These are phyloP conservation scores for Echites panduratus DNA, from an alignment of 257 asterid genomes.

Conservation along the genomic window DNA sequence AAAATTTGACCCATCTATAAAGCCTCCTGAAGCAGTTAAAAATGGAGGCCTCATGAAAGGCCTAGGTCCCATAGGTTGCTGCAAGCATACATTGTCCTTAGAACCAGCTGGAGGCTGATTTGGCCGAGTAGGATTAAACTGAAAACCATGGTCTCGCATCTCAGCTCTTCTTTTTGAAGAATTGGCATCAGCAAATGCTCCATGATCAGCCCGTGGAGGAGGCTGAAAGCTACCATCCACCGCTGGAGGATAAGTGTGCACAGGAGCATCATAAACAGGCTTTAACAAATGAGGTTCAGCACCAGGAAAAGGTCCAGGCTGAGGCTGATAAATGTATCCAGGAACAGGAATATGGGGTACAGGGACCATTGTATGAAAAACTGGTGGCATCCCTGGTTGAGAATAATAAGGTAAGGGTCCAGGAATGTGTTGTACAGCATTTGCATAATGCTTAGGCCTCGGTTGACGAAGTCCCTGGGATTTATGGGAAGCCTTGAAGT, in stretches of 20 bases:
- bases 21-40: conserved; percentile 42
- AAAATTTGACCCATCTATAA: conserved; percentile 48
- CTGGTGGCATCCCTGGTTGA: conserved; percentile 43
- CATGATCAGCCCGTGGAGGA: conserved; percentile 33
- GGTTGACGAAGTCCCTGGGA: conserved; percentile 40
- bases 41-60: conserved; percentile 55
- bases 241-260: conserved; percentile 44
- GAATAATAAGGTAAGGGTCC: conserved; percentile 41
- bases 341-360: conserved; percentile 43
- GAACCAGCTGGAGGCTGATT: conserved; percentile 47
- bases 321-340: conserved; percentile 35
- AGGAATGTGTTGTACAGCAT: conserved; percentile 48
- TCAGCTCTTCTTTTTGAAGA: conserved; percentile 47
- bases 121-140: conserved; percentile 32
- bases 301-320: conserved; percentile 24
- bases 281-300: conserved; percentile 39
- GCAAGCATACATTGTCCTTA: conserved; percentile 43
- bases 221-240: conserved; percentile 50
- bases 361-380: conserved; percentile 52
- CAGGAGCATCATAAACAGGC: conserved; percentile 39
- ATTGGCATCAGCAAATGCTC: conserved; percentile 32
- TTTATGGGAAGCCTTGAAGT: conserved; percentile 49
- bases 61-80: conserved; percentile 54
- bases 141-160: conserved; percentile 41
- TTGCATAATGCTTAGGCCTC: conserved; percentile 57